Evolutionary conservation across 2,329 filamentous ascomycete species (phyloP).

Genomic region (Pyrenochaeta sp.): DNA sequence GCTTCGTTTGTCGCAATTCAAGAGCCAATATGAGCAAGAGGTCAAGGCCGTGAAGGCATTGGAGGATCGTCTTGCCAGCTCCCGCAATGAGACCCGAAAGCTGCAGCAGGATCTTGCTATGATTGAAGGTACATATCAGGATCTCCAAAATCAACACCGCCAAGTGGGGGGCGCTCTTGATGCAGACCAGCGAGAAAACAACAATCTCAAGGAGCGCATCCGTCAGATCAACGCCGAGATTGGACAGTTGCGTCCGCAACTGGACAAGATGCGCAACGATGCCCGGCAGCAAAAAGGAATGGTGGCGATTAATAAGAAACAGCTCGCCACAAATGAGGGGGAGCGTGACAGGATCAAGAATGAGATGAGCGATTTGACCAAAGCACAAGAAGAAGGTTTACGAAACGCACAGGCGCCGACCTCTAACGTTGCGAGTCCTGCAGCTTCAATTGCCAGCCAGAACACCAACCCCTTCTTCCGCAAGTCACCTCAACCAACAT

Average conservation of each 20-base stretch:
- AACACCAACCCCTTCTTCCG: constrained; percentile 97
- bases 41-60: constrained; percentile 83
- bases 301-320: constrained; percentile 98
- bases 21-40: constrained; percentile 91
- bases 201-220: constrained; percentile 85
- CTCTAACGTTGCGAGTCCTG: constrained; percentile 71
- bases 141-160: constrained; percentile 83
- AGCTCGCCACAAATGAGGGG: constrained; percentile 85
- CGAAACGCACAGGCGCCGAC: constrained; percentile 43
- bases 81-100: constrained; percentile 82
- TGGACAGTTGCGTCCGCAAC: constrained; percentile 81
- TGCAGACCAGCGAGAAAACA: constrained; percentile 88
- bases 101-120: constrained; percentile 84
- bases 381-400: constrained; percentile 65
- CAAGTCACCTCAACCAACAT: constrained; percentile 59
- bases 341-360: constrained; percentile 87
- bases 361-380: constrained; percentile 75
- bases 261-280: constrained; percentile 92
- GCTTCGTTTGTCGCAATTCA: constrained; percentile 83
- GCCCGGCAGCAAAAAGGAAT: constrained; percentile 95
- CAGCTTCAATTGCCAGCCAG: constrained; percentile 67
- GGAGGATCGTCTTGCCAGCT: constrained; percentile 80
- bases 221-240: constrained; percentile 83
- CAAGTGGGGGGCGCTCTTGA: constrained; percentile 78
- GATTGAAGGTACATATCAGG: constrained; percentile 80